Evolutionary conservation across 164 flowering plant genomes (phyloP).

Genomic region (Malania oleifera): DNA sequence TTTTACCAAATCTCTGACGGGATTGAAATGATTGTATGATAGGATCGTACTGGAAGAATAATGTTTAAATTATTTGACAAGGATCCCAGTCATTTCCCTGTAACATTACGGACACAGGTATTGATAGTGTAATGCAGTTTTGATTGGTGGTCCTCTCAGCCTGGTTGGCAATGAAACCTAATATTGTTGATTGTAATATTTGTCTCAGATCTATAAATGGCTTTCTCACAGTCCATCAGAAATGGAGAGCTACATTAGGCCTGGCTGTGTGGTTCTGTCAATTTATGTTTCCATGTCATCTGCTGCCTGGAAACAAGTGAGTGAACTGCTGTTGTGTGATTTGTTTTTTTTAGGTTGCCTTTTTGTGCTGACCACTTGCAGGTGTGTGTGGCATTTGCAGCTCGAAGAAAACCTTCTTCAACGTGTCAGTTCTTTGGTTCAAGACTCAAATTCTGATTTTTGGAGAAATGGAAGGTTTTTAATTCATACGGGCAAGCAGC

Average conservation of each 20-base stretch:
- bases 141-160: not conserved
- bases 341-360: not conserved
- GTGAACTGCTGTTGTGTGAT: slow-evolving; percentile 19
- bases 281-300: slow-evolving; percentile 65
- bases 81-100: slow-evolving; percentile 82
- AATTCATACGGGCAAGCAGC: slow-evolving; percentile 48
- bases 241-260: slow-evolving; percentile 92
- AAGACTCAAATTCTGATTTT: slow-evolving; percentile 47
- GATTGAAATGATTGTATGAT: slow-evolving; percentile 2
- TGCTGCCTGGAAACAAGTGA: slow-evolving; percentile 76
- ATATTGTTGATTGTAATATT: not conserved
- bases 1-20: not conserved
- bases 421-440: slow-evolving; percentile 41
- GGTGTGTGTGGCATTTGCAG: slow-evolving; percentile 34
- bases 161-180: not conserved
- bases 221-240: slow-evolving; percentile 86
- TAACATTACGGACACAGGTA: slow-evolving; percentile 57
- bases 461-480: slow-evolving; percentile 84
- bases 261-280: slow-evolving; percentile 86
- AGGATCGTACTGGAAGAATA: slow-evolving; percentile 84
- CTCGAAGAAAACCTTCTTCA: slow-evolving; percentile 58
- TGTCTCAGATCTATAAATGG: slow-evolving; percentile 71
- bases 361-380: slow-evolving; percentile 23
- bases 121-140: slow-evolving; percentile 3
- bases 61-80: slow-evolving; percentile 82